Percentiles rank a stretch among this genome's conserved stretches.
phyloP scores from a whole-genome alignment of 805 yeast species.

The Lachancea sp. region DNA sequence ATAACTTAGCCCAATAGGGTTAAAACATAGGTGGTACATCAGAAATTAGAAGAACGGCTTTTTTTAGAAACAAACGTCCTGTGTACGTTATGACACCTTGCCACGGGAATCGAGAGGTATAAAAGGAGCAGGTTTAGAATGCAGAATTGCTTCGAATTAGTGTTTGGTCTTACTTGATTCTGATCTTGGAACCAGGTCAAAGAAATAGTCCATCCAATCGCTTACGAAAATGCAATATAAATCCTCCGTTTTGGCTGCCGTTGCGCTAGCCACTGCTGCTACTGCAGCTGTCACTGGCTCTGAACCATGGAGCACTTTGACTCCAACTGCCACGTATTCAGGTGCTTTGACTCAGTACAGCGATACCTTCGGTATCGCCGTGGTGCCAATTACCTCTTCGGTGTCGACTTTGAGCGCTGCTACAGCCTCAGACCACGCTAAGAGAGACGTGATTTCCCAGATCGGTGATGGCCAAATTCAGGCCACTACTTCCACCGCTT shows the following conservation, averaged over 20 bases:
- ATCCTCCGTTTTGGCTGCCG: constrained; percentile 27
- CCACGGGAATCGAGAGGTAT: background rate
- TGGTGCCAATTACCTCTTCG: constrained; percentile 33
- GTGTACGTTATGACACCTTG: too few species aligned
- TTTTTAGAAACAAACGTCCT: constrained; percentile 1
- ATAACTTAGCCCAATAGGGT: constrained; percentile 1
- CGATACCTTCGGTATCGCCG: constrained; percentile 40
- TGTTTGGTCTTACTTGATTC: background rate
- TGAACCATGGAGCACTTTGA: constrained; percentile 40
- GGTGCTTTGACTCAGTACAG: constrained; percentile 35
- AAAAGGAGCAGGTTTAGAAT: background rate
- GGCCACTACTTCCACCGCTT: constrained; percentile 35
- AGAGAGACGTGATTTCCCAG: constrained; percentile 46
- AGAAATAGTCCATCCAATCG: background rate
- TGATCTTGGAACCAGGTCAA: background rate
- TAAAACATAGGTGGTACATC: background rate
- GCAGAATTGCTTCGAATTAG: background rate
- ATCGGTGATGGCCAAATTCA: constrained; percentile 33
- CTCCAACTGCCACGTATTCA: constrained; percentile 36
- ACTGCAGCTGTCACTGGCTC: constrained; percentile 36
- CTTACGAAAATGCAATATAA: constrained; percentile 10
- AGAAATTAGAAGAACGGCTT: background rate
- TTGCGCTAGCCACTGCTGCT: constrained; percentile 35
- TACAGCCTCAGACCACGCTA: constrained; percentile 40
- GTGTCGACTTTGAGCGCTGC: constrained; percentile 44